Evolutionary conservation across 2,329 filamentous ascomycete species (phyloP), one percentile per base, ranked within the genome.

Genomic region (Ophiosphaerella herpotricha): DNA sequence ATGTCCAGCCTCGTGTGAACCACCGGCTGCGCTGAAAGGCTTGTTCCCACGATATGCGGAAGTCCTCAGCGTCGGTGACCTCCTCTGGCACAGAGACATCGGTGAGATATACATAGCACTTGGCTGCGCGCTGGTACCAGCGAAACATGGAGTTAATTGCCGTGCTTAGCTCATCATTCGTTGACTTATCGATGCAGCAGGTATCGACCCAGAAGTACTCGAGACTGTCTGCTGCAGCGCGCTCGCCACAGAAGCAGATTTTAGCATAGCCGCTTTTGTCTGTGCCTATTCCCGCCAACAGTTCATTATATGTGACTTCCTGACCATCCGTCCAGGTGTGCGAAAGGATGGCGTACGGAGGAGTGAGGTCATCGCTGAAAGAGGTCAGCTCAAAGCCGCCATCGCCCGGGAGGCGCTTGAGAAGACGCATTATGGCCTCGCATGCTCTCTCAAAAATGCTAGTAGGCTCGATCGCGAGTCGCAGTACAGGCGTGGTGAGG

Each of bases 311-410:
- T 13, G 37, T 39, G 7, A 39, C 37, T 24, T 39, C 37, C 7
- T 39, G 16, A 13, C 37, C 37, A 9, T 39, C 37, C 7, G 5
- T 24, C 37, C 37, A 39, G 18, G 18, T 24, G 12, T 39, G 37
- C 2, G 37, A 39, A 16, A 39, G 37, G 9, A 39, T 73, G 5
- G 67, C 61, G 4, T 59, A 62, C 31, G 63, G 18, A 39, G 37
- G 37, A 39, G 26, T 4, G 26, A 29, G 26, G 26, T 11, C 26
- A 29, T 29, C 26, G 26, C 9, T 7, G 9, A 29, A 29, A 29
- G 26, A 29, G 26, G 26, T 29, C 26, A 29, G 9, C 26, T 29
- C 26, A 11, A 29, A 29, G 26, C 26, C 26, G 26, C 26, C 26
- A 11, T 29, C 26, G 26, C 26, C 26, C 26, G 6, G 6, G 26